Conservation (phyloP, 2,329 filamentous ascomycete genomes). For the Colletotrichum sublineola region DNA sequence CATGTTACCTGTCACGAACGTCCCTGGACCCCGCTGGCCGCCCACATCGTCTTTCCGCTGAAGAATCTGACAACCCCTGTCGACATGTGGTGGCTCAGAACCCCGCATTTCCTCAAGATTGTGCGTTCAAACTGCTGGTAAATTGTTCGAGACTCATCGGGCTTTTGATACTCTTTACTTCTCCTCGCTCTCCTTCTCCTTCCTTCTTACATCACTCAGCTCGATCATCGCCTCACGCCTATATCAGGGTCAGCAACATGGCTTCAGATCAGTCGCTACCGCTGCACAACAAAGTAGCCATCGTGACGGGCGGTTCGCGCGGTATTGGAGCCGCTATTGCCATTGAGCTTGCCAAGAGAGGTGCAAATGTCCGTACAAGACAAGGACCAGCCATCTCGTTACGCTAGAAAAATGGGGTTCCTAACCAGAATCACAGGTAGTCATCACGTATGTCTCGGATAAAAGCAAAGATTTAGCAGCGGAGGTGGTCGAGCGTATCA, state of each 20-base stretch:
- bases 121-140: too few species aligned
- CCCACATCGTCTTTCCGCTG: background rate
- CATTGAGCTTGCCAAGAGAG: slow-evolving; percentile 66
- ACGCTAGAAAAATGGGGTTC: background rate
- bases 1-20: background rate
- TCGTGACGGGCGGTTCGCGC: slow-evolving; percentile 57
- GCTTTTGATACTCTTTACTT: background rate
- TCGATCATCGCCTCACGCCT: background rate
- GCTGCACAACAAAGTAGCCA: slow-evolving; percentile 47
- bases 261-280: slow-evolving; percentile 27
- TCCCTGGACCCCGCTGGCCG: background rate
- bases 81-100: background rate
- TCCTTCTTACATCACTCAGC: background rate
- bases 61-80: slow-evolving; percentile 1
- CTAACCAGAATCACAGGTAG: background rate
- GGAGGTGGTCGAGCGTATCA: slow-evolving; percentile 5
- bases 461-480: background rate
- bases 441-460: background rate
- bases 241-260: background rate
- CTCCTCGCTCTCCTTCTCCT: background rate
- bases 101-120: background rate
- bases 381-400: background rate
- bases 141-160: background rate
- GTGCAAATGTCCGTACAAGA: slow-evolving; percentile 51
- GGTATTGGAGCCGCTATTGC: slow-evolving; percentile 72